Evolutionary conservation across 176 grass and related monocot species (phyloP), one percentile per base, ranked within the genome.

Genomic region (Bonia amplexicaulis): DNA sequence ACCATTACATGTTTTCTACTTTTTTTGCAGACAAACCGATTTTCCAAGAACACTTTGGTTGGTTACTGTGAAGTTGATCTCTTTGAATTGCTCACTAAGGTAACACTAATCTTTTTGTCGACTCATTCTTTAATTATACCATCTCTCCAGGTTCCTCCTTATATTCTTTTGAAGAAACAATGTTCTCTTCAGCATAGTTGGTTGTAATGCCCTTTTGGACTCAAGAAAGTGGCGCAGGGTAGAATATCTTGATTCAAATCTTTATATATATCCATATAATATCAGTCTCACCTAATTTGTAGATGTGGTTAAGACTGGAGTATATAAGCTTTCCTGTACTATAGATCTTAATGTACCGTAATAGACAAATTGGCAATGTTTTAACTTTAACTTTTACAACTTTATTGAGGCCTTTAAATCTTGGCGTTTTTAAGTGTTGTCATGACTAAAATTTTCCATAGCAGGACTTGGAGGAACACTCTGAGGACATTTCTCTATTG

Each of bases 31-130:
- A 94, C 91, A 60, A 99, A 99, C 46, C 84, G 87, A 46, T 99
- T 99, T 58, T 94, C 93, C 11, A 99, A 89, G 84, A 99, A 85
- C 84, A 99, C 89, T 85, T 84, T 99, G 77, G 90, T 99, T 89
- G 96, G 96, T 77, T 99, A 96, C 75, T 99, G 96, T 62, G 93
- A 99, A 77, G 90, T 99, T 78, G 86, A 99, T 91, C 86, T 99
- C 78, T 92, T 87, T 22, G 88, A 96, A 63, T 57, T 99, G 78
- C 93, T 99, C 58, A 91, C 84, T 70, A 87, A 88, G 86, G 96
- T 99, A 93, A 92, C 45, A 47, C 51, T 80, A 6, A 65, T 66
- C 23, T 45, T 85, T 84, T 70, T 73, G 60, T 42, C 22, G 1
- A 73, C 58, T 29, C 55, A 58, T 11, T 61, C 11, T 16, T 69